Evolutionary conservation across 2,329 filamentous ascomycete genomes (phyloP).

Genomic region (Fulvia fulva): DNA sequence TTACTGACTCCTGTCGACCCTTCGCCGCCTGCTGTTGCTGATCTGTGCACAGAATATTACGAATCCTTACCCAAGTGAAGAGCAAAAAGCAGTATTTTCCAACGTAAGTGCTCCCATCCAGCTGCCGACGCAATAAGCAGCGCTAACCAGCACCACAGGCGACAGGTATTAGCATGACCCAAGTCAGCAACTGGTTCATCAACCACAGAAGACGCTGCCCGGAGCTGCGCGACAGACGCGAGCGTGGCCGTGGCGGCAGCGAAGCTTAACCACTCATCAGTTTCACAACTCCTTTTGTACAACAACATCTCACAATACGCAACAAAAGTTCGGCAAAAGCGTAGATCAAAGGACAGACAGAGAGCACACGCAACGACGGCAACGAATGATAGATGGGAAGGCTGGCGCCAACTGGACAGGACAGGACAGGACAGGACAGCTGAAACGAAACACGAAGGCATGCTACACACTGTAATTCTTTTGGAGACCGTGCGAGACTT

Average conservation of each 20-base stretch:
- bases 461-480: not conserved
- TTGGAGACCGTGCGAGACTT: not conserved
- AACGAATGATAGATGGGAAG: not conserved
- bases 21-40: not conserved
- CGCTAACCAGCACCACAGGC: slow-evolving; percentile 20
- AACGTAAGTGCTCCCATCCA: slow-evolving; percentile 23
- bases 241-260: slow-evolving; percentile 24
- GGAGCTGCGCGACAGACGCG: slow-evolving; percentile 36
- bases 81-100: slow-evolving; percentile 36
- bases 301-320: not conserved
- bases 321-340: not conserved
- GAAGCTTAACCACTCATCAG: slow-evolving; percentile 2
- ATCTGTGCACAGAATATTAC: slow-evolving; percentile 30
- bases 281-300: not conserved
- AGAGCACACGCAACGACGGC: not conserved
- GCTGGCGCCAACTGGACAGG: not conserved
- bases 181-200: slow-evolving; percentile 41
- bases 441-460: no score
- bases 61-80: slow-evolving; percentile 38
- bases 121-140: not conserved
- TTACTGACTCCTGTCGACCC: not conserved
- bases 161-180: slow-evolving; percentile 38
- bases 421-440: not conserved
- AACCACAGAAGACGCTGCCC: slow-evolving; percentile 37
- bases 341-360: not conserved